Percentiles rank a stretch among this genome's conserved stretches.
These are phyloP conservation scores for Talaromyces sp. DNA, from an alignment of 2,329 filamentous ascomycete species.

Conservation along the genomic window DNA sequence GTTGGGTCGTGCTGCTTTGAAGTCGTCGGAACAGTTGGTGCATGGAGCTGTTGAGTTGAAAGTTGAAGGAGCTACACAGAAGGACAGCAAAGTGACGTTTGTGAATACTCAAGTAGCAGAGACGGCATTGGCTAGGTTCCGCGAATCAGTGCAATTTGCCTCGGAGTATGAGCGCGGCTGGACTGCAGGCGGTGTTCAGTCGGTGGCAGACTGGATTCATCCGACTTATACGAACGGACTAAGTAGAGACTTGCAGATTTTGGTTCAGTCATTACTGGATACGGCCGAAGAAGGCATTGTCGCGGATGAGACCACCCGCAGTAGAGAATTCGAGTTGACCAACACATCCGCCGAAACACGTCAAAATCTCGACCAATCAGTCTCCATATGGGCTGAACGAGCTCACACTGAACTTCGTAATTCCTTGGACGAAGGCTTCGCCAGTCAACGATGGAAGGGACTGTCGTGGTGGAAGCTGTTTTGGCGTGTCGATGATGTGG, in stretches of 20 bases:
- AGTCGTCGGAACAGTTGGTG: conserved; percentile 30
- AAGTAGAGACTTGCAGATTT: conserved; percentile 62
- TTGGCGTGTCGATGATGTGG: conserved; percentile 90
- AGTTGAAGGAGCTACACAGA: conserved; percentile 38
- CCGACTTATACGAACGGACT: conserved; percentile 40
- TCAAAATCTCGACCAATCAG: conserved; percentile 53
- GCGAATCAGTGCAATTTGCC: conserved; percentile 66
- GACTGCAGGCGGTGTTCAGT: conserved; percentile 67
- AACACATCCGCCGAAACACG: conserved; percentile 44
- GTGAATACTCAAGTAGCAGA: conserved; percentile 64
- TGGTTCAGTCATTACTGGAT: conserved; percentile 65
- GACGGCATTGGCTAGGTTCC: conserved; percentile 63
- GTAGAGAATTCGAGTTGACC: conserved; percentile 29
- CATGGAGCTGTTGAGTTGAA: conserved; percentile 44
- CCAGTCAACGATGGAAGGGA: conserved; percentile 71
- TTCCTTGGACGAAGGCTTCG: conserved; percentile 73
- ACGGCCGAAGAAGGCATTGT: conserved; percentile 33
- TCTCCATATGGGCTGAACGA: conserved; percentile 70
- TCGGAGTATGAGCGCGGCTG: conserved; percentile 70
- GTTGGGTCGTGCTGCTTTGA: conserved; percentile 30
- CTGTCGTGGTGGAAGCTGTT: conserved; percentile 93
- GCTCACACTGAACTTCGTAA: conserved; percentile 81
- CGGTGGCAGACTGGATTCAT: conserved; percentile 62
- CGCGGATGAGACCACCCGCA: conserved; percentile 28
- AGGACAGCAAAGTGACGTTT: conserved; percentile 39